These are phyloP conservation scores for Pythium apleroticum DNA, from an alignment of 352 stramenopile genomes.

Conservation along the genomic window DNA sequence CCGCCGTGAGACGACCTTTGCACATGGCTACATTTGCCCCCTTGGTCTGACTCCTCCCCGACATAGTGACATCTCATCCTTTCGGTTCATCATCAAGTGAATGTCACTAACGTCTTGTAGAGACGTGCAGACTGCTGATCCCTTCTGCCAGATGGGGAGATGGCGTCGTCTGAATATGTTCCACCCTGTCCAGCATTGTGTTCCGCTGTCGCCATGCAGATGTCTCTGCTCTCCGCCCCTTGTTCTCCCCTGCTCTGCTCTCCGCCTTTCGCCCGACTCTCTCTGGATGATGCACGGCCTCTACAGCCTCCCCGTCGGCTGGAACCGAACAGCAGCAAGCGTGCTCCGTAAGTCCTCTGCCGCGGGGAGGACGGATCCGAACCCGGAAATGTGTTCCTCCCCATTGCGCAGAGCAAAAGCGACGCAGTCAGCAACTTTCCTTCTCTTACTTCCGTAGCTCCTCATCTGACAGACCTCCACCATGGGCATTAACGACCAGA, in stretches of 20 bases:
- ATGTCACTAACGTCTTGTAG: neutral
- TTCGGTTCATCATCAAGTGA: neutral
- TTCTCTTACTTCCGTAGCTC: conserved; percentile 2
- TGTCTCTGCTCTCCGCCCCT: neutral
- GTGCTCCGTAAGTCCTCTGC: no score
- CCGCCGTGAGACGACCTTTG: neutral
- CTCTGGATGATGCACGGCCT: neutral
- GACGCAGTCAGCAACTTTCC: conserved; percentile 20
- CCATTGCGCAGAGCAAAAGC: neutral
- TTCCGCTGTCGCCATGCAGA: neutral
- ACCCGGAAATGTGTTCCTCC: neutral
- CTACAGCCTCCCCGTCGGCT: neutral
- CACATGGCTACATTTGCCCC: conserved; percentile 22
- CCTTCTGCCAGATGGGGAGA: conserved; percentile 3
- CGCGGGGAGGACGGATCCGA: no score
- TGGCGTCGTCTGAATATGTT: neutral
- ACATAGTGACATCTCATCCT: neutral
- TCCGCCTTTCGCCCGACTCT: neutral
- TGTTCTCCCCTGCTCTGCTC: neutral
- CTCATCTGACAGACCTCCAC: neutral
- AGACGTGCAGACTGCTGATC: neutral
- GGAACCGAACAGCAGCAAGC: no score
- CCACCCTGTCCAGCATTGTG: neutral
- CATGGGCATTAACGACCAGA: conserved; percentile 39
- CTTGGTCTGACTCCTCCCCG: neutral